Evolutionary conservation across 352 stramenopile species (phyloP).

Genomic region (Phytophthora niederhauseri): DNA sequence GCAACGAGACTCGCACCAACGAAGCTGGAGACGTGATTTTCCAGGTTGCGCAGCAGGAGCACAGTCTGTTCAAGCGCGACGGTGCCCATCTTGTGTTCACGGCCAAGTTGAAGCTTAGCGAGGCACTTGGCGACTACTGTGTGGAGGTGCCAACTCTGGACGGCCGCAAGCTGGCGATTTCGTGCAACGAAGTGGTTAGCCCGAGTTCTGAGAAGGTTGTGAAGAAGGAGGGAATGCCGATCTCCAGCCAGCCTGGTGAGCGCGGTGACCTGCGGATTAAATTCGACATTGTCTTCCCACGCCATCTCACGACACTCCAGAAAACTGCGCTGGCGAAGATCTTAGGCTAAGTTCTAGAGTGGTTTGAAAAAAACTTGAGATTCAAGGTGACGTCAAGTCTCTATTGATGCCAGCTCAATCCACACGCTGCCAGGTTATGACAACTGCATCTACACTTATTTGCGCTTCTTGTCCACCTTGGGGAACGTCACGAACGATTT

Average conservation of each 20-base stretch:
- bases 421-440: not conserved
- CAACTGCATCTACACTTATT: not conserved
- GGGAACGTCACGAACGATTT: slow-evolving; percentile 75
- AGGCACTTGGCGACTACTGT: slow-evolving; percentile 95
- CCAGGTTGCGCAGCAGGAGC: slow-evolving; percentile 84
- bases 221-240: slow-evolving; percentile 96
- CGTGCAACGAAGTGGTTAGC: slow-evolving; percentile 93
- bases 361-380: not conserved
- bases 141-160: slow-evolving; percentile 96
- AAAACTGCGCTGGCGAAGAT: slow-evolving; percentile 89
- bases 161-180: slow-evolving; percentile 92
- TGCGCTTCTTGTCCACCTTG: slow-evolving; percentile 49
- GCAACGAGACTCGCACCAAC: slow-evolving; percentile 91
- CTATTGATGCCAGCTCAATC: not conserved
- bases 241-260: slow-evolving; percentile 53
- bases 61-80: slow-evolving; percentile 91
- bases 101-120: slow-evolving; percentile 94
- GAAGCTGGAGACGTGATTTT: slow-evolving; percentile 96
- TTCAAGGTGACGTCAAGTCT: not conserved
- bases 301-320: slow-evolving; percentile 92
- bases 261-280: slow-evolving; percentile 95
- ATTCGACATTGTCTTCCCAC: slow-evolving; percentile 97
- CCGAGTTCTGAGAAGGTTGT: slow-evolving; percentile 92
- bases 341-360: slow-evolving; percentile 46
- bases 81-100: slow-evolving; percentile 93